Evolutionary conservation across 768 basidiomycete genomes (phyloP).

Genomic region (Tephrocybe sp.): DNA sequence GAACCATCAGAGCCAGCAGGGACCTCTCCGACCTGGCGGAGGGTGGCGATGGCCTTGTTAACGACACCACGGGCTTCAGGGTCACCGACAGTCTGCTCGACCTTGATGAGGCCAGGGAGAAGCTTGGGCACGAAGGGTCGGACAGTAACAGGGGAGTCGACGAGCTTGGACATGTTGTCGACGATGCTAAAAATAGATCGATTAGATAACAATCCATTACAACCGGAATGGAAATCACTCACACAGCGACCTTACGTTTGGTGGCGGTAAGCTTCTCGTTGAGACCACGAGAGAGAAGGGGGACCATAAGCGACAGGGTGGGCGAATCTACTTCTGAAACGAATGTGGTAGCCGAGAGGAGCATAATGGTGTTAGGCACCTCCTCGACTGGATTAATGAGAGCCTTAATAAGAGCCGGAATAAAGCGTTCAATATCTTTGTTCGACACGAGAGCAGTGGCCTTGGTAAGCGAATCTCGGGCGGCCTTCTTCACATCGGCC

Average conservation of each 20-base stretch:
- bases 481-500: slow-evolving; percentile 97
- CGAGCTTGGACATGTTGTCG: slow-evolving; percentile 99
- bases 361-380: slow-evolving; percentile 90
- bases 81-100: slow-evolving; percentile 92
- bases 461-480: slow-evolving; percentile 91
- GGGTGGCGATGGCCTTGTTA: slow-evolving; percentile 88
- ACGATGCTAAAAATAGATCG: slow-evolving; percentile 59
- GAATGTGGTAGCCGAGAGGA: slow-evolving; percentile 98
- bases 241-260: slow-evolving; percentile 98
- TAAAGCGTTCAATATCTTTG: slow-evolving; percentile 97
- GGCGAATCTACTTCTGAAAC: slow-evolving; percentile 99
- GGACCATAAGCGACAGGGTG: slow-evolving; percentile 97
- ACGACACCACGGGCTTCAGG: slow-evolving; percentile 96
- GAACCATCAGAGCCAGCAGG: slow-evolving; percentile 82
- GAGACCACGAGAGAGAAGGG: slow-evolving; percentile 91
- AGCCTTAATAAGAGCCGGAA: slow-evolving; percentile 96
- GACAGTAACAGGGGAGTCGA: slow-evolving; percentile 92
- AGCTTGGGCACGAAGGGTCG: slow-evolving; percentile 96
- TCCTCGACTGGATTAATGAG: slow-evolving; percentile 99
- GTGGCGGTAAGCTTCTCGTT: slow-evolving; percentile 92
- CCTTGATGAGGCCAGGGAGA: slow-evolving; percentile 93
- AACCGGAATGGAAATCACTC: slow-evolving; percentile 29
- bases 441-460: slow-evolving; percentile 93
- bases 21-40: slow-evolving; percentile 93
- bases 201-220: slow-evolving; percentile 15